A percentile compares a stretch with the other conserved stretches of the same genome.
These are phyloP conservation scores for Clarireedia sp. DNA, from an alignment of 2,329 filamentous ascomycete genomes.

Conservation along the genomic window DNA sequence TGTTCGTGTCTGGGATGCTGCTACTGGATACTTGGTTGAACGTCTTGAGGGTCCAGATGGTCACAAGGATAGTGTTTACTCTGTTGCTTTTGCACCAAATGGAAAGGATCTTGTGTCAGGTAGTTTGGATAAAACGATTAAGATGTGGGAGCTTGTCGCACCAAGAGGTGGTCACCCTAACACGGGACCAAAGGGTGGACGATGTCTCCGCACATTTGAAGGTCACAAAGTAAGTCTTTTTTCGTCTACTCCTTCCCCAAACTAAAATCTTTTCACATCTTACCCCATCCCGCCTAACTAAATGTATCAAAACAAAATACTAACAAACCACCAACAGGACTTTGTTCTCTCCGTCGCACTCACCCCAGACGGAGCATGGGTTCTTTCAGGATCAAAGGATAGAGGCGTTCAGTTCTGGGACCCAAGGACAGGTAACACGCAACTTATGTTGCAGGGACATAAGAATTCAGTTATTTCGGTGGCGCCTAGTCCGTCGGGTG, in stretches of 20 bases:
- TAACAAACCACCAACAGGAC: conserved; percentile 50
- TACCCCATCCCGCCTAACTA: not conserved
- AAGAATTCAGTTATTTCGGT: conserved; percentile 99
- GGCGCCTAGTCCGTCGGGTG: conserved; percentile 76
- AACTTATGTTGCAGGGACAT: conserved; percentile 97
- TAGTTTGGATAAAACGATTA: conserved; percentile 95
- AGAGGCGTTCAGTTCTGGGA: conserved; percentile 99
- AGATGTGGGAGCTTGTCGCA: conserved; percentile 92
- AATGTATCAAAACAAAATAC: not conserved
- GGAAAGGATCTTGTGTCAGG: conserved; percentile 90
- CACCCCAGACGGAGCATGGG: conserved; percentile 90
- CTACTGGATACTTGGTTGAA: conserved; percentile 77
- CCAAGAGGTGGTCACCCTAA: conserved; percentile 58
- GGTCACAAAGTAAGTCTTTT: conserved; percentile 69
- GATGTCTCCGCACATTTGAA: conserved; percentile 94
- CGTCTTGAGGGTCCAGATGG: conserved; percentile 87
- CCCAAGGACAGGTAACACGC: conserved; percentile 81
- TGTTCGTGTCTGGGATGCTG: conserved; percentile 92
- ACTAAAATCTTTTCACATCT: not conserved
- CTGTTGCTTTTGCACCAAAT: conserved; percentile 89
- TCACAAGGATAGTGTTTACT: conserved; percentile 95
- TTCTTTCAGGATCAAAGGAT: conserved; percentile 95
- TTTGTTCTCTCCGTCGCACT: conserved; percentile 94
- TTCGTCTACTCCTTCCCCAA: not conserved
- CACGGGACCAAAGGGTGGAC: conserved; percentile 70